Conservation (phyloP, 2,329 filamentous ascomycete species). For the Alternaria consortialis region DNA sequence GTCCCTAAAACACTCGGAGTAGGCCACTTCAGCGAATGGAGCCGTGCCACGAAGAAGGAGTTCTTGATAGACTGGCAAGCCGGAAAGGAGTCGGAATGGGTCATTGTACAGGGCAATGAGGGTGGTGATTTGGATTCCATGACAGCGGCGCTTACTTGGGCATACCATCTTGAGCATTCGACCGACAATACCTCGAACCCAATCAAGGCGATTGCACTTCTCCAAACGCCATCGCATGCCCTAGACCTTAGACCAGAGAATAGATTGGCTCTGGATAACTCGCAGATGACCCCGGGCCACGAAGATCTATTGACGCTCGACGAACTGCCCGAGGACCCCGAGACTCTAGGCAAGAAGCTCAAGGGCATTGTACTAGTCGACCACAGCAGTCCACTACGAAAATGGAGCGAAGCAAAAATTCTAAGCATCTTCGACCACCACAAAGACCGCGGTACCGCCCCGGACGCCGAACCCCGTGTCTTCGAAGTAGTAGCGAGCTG, state of each 20-base stretch:
- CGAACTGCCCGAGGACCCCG: constrained; percentile 58
- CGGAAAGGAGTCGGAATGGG: constrained; percentile 55
- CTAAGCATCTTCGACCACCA: constrained; percentile 60
- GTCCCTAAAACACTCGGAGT: constrained; percentile 45
- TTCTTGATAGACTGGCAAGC: constrained; percentile 60
- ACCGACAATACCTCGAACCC: constrained; percentile 55
- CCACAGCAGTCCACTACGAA: constrained; percentile 54
- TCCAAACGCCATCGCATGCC: constrained; percentile 58
- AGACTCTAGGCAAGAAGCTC: constrained; percentile 55
- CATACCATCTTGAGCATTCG: constrained; percentile 58
- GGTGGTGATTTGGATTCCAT: constrained; percentile 57
- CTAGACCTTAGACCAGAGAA: constrained; percentile 60
- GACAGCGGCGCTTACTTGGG: constrained; percentile 58
- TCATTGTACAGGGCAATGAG: constrained; percentile 58
- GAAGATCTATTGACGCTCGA: constrained; percentile 59
- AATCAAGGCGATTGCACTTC: constrained; percentile 57
- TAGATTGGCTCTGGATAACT: constrained; percentile 56
- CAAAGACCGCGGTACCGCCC: constrained; percentile 54
- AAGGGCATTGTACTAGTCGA: constrained; percentile 59
- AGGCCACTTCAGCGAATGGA: constrained; percentile 61
- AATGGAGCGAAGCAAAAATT: constrained; percentile 57
- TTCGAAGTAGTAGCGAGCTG: constrained; percentile 58
- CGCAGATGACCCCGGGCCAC: constrained; percentile 58
- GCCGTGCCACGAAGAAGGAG: constrained; percentile 56
- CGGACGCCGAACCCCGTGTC: constrained; percentile 55